Base-by-base conservation (phyloP, 2,329 filamentous ascomycete species). In the Ascochyta pisi region DNA sequence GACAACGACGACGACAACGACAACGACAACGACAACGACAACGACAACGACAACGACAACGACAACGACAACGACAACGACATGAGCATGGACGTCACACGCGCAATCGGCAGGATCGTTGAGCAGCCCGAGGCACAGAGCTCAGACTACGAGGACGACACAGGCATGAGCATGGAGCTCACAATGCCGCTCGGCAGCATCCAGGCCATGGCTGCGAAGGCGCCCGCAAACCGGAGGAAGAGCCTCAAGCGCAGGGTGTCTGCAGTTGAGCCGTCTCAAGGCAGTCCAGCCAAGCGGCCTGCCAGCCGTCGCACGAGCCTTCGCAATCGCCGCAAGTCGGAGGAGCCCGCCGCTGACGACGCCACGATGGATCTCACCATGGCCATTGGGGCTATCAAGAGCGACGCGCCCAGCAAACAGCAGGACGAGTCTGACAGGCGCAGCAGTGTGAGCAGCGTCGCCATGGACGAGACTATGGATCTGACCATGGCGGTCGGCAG, bases 1-100 rank as follows among this genome's bases (percentile, higher is more conserved):
- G 75, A 44, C 49, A 71, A 81, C 23, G 71, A 77, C 13, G 55
- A 83, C 12, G 79, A 80, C 12, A 78, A 83, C 61, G 91, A 93
- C 35, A 88, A n/a, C n/a, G n/a, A n/a, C n/a, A n/a, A n/a, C n/a
- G 75, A 19, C 19, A 3, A 19, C 19, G 75, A 44, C 49, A 71
- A 81, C 23, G 71, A 77, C 13, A 57, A 83, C 12, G 79, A 80
- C 12, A 78, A 83, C 61, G 71, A 77, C 12, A 57, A 83, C 12
- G 75, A 44, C 49, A 71, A 81, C 23, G 71, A 77, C 13, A 57
- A 83, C 12, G 79, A 80, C 12, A 78, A 83, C 61, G 91, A 93
- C 35, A 88, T 96, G 82, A 95, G 91, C 22, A 97, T 98, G 94
- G 94, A 98, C 66, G 91, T 97, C 7, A 97, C 94, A 2, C 86